Evolutionary conservation across 305 asterid genomes (phyloP).

Genomic region (Solanum hybrid): DNA sequence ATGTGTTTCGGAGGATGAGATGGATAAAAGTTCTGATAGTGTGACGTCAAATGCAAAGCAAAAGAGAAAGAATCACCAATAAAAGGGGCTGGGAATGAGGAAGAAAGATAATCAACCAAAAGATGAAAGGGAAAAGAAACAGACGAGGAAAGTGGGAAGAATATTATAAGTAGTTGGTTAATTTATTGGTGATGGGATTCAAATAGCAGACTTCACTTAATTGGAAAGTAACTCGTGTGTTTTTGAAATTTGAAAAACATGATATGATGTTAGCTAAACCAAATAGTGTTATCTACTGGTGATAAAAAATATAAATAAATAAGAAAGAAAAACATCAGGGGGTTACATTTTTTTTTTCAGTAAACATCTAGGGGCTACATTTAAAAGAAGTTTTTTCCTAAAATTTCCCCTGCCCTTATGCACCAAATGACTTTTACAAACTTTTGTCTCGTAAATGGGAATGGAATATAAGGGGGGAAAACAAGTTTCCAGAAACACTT

Average conservation of each 20-base stretch:
- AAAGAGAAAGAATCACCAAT: not conserved
- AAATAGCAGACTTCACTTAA: not conserved
- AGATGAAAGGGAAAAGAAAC: not conserved
- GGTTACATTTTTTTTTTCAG: not conserved
- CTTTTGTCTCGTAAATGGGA: not conserved
- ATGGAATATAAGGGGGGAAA: not conserved
- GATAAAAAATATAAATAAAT: not conserved
- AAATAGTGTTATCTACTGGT: not conserved
- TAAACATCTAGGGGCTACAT: not conserved
- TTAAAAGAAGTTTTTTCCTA: not conserved
- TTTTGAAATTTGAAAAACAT: not conserved
- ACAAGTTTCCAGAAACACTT: not conserved
- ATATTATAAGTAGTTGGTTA: not conserved
- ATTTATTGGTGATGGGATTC: not conserved
- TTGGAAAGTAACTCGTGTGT: not conserved
- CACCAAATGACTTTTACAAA: not conserved
- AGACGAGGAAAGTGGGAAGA: not conserved
- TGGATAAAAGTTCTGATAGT: not conserved
- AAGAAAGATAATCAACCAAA: not conserved
- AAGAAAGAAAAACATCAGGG: not conserved
- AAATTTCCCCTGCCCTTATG: not conserved
- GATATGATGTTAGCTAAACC: not conserved
- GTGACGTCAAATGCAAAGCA: not conserved
- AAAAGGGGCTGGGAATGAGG: not conserved
- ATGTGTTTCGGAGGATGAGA: not conserved